Base-by-base conservation (phyloP, 2,329 filamentous ascomycete species). In the Cryphonectria japonica region DNA sequence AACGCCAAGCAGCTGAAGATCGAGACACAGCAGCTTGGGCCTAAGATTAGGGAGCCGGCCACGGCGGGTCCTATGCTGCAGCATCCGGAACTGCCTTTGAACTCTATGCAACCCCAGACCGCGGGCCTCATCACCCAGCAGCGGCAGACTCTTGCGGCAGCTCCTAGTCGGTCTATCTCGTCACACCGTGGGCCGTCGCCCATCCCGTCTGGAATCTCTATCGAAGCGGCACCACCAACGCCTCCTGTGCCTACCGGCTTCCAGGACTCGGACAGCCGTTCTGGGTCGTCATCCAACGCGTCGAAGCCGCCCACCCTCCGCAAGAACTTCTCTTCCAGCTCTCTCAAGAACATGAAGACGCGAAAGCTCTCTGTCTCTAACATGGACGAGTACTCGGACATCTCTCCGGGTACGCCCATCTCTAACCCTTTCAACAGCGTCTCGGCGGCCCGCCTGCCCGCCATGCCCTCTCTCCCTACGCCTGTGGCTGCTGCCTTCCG, bases 1-100 rank as follows among this genome's bases (percentile, higher is more conserved):
- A 93, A 93, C 76, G 83, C 88, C 19, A 95, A 93, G 78, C 92
- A 95, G 77, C 84, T 98, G 66, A 97, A 94, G 82, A 98, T 98
- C 69, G 93, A 98, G 80, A 98, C 94, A 0, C 75, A 79, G 11
- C 81, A 80, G 73, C 72, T 82, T n/a, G 75, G 73, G 60, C 78
- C 74, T 32, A 76, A 75, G 29, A 71, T 74, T 26, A 75, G 73
- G 37, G 74, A 73, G 26, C 76, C 76, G 13, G 74, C 76, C 13
- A 72, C 75, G 26, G 72, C 71, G n/a, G 75, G 76, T 14, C 77
- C 78, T 13, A 76, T 69, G 52, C 50, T 75, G 50, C 71, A 73
- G 41, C 69, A 67, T 41, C 39, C 64, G 14, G 71, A 73, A 9
- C 29, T 71, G 59, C 59, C 69, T 34, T 26, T 43, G 13, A 64